These are phyloP conservation scores for Russula compacta DNA, from an alignment of 768 basidiomycete genomes.

Conservation along the genomic window DNA sequence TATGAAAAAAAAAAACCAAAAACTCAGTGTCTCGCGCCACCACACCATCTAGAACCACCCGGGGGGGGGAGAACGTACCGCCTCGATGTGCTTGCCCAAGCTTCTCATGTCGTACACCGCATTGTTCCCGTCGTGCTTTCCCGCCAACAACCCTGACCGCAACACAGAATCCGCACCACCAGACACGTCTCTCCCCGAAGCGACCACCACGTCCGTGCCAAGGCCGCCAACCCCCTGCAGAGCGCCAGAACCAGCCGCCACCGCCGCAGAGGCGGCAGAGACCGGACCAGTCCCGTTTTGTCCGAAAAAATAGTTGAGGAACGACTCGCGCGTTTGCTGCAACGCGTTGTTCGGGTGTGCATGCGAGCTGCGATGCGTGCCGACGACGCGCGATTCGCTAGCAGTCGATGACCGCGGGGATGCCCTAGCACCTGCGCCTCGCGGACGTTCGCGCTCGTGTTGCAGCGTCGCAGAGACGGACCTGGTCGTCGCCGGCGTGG, in stretches of 20 bases:
- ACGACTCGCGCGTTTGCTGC: slow-evolving; percentile 67
- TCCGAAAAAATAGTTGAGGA: slow-evolving; percentile 97
- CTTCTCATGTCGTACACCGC: slow-evolving; percentile 99
- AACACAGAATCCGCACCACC: slow-evolving; percentile 42
- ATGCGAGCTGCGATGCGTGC: slow-evolving; percentile 11
- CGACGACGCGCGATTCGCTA: slow-evolving; percentile 19
- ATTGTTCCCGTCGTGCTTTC: slow-evolving; percentile 64
- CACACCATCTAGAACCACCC: neutral
- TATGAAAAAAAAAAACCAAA: too few species aligned
- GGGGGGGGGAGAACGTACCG: slow-evolving; percentile 47
- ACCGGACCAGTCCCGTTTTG: slow-evolving; percentile 76
- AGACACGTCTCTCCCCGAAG: slow-evolving; percentile 58
- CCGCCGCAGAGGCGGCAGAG: slow-evolving; percentile 24
- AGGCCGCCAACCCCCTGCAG: slow-evolving; percentile 15
- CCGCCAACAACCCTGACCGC: slow-evolving; percentile 55
- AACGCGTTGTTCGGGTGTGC: neutral
- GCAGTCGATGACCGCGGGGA: slow-evolving; percentile 28
- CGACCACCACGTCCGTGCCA: slow-evolving; percentile 30
- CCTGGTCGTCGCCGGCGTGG: slow-evolving; percentile 37
- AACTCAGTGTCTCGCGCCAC: neutral
- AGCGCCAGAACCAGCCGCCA: neutral
- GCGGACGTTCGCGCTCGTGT: slow-evolving; percentile 65
- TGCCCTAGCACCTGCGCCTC: slow-evolving; percentile 30
- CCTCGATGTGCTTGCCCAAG: slow-evolving; percentile 93
- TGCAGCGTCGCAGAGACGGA: slow-evolving; percentile 71